Conservation (phyloP, 2,329 filamentous ascomycete genomes). For the Epichloe sp. region DNA sequence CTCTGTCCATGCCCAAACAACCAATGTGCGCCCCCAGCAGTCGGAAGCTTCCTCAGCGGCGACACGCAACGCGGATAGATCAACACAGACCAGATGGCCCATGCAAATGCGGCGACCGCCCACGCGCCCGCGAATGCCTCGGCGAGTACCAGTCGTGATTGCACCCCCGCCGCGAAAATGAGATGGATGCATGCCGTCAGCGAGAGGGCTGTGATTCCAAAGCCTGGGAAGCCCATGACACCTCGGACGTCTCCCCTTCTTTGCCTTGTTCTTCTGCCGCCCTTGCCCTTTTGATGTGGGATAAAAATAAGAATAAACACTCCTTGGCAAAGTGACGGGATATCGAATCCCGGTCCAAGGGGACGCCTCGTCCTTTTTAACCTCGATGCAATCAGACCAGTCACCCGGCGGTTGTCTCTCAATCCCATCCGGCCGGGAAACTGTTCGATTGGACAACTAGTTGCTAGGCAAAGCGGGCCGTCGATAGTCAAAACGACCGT, state of each 20-base stretch:
- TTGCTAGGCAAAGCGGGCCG: too few relatives aligned
- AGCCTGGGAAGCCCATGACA: background rate
- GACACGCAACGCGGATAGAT: slow-evolving; percentile 38
- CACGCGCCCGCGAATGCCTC: slow-evolving; percentile 23
- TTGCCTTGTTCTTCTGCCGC: background rate
- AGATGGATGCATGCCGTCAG: slow-evolving; percentile 13
- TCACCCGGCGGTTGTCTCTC: too few relatives aligned
- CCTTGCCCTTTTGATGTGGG: background rate
- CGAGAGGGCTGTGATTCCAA: slow-evolving; percentile 12
- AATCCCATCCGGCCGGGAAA: too few relatives aligned
- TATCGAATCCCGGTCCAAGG: background rate
- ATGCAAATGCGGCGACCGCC: slow-evolving; percentile 21
- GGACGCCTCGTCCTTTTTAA: background rate
- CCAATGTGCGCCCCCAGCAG: slow-evolving; percentile 29
- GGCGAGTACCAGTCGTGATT: slow-evolving; percentile 20
- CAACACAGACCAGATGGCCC: slow-evolving; percentile 28
- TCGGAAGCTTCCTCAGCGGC: slow-evolving; percentile 34
- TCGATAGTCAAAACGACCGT: too few relatives aligned
- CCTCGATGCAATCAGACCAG: background rate
- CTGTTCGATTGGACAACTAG: too few relatives aligned
- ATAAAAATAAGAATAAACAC: background rate
- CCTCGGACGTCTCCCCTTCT: too few relatives aligned
- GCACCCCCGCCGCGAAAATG: slow-evolving; percentile 9
- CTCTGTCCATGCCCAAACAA: slow-evolving; percentile 33
- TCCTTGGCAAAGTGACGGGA: too few relatives aligned